These are phyloP conservation scores for Durio zibethinus DNA, from an alignment of 345 rosid species.

Conservation along the genomic window DNA sequence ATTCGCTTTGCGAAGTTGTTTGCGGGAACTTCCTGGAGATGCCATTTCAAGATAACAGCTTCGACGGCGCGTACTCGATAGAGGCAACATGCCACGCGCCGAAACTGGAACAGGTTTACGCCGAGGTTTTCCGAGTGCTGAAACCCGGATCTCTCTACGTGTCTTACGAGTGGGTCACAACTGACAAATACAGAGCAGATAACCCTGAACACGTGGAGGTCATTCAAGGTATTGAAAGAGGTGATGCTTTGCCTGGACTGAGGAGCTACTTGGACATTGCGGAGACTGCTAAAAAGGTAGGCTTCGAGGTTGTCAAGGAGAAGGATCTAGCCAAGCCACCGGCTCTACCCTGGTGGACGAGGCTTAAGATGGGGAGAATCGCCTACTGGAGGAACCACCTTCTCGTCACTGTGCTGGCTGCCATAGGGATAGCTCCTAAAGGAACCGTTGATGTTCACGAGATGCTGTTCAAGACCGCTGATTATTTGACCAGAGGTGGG, in stretches of 20 bases:
- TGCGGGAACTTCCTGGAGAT: conserved; percentile 88
- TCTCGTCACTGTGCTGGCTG: conserved; percentile 62
- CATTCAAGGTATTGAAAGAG: conserved; percentile 88
- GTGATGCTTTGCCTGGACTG: conserved; percentile 84
- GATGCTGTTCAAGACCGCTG: conserved; percentile 85
- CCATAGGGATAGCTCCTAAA: conserved; percentile 78
- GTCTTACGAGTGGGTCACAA: conserved; percentile 95
- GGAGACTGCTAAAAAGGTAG: conserved; percentile 59
- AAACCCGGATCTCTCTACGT: conserved; percentile 81
- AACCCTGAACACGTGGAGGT: conserved; percentile 64
- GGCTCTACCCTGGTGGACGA: conserved; percentile 84
- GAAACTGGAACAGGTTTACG: conserved; percentile 73
- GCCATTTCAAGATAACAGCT: conserved; percentile 78
- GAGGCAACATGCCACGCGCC: conserved; percentile 99
- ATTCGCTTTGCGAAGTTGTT: conserved; percentile 72
- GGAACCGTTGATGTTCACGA: conserved; percentile 96
- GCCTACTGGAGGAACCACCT: conserved; percentile 97
- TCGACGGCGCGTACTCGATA: conserved; percentile 95
- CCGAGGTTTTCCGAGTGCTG: conserved; percentile 72
- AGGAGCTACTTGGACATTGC: conserved; percentile 60
- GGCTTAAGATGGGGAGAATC: conserved; percentile 81
- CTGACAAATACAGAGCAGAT: conserved; percentile 47
- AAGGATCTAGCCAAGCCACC: conserved; percentile 82
- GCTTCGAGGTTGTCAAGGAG: conserved; percentile 82
- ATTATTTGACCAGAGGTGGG: conserved; percentile 73